Conservation (phyloP, 169 alveolate genomes). For the Prorocentrum cordatum region DNA sequence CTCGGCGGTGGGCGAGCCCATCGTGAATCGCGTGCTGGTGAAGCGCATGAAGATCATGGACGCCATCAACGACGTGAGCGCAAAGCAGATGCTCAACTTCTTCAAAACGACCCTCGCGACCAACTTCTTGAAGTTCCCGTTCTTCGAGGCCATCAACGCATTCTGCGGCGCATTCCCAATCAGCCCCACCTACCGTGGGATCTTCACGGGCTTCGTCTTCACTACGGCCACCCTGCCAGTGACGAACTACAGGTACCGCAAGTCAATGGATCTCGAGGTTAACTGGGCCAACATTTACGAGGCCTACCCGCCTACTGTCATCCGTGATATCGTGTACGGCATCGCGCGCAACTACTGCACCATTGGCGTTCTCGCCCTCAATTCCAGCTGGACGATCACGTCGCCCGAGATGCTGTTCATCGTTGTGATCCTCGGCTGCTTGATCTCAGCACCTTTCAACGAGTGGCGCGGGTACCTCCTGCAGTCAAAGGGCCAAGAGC, state of each 20-base stretch:
- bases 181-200: neutral
- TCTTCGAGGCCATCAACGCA: conserved; percentile 8
- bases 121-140: neutral
- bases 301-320: conserved; percentile 7
- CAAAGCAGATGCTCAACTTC: neutral
- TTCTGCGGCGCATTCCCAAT: neutral
- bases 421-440: neutral
- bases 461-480: neutral
- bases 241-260: neutral
- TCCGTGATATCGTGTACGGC: neutral
- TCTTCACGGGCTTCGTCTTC: neutral
- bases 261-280: conserved; percentile 4
- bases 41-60: neutral
- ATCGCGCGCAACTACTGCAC: neutral
- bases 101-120: neutral
- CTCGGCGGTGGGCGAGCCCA: neutral
- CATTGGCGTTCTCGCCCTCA: neutral
- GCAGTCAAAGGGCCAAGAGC: neutral
- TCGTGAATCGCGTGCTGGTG: neutral
- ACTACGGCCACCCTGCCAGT: conserved; percentile 2
- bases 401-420: neutral
- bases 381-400: neutral
- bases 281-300: conserved; percentile 6
- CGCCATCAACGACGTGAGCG: conserved; percentile 3
- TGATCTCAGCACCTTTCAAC: conserved; percentile 1